These are phyloP conservation scores for Malus sylvestris DNA, from an alignment of 306 rosid genomes.

Conservation along the genomic window DNA sequence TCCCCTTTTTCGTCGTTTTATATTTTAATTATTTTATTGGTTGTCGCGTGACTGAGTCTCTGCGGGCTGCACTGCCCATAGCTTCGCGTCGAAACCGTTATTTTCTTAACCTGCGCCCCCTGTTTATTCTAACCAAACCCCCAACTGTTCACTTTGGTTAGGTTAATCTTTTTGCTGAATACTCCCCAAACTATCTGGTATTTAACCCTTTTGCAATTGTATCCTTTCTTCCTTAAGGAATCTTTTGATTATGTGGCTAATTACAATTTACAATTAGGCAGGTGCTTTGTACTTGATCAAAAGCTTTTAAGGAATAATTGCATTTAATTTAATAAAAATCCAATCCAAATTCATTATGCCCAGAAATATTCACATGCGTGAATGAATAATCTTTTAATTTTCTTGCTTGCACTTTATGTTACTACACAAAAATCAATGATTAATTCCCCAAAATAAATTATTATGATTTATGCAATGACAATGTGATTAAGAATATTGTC, in stretches of 20 bases:
- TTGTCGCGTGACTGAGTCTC: background rate
- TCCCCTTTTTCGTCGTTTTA: background rate
- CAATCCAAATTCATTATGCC: background rate
- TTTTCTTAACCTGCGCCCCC: background rate
- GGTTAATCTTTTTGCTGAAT: constrained; percentile 7
- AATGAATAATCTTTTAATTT: background rate
- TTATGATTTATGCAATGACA: background rate
- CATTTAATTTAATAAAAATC: background rate
- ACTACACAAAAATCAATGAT: too few relatives aligned
- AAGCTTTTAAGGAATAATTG: background rate
- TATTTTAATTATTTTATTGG: background rate
- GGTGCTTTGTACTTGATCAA: constrained; percentile 4
- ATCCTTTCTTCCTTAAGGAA: background rate
- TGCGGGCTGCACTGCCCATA: constrained; percentile 28
- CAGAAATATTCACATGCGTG: background rate
- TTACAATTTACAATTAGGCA: background rate
- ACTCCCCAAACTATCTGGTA: background rate
- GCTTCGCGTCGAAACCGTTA: constrained; percentile 45
- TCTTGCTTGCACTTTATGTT: background rate
- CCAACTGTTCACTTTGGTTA: background rate
- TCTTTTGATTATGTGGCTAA: background rate
- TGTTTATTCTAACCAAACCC: constrained; percentile 27
- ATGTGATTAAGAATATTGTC: background rate
- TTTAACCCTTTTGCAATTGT: background rate
- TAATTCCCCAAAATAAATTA: too few relatives aligned